Evolutionary conservation across 2,329 filamentous ascomycete genomes (phyloP), one percentile per base, ranked within the genome.

Genomic region (Aspergillus luchuensis): DNA sequence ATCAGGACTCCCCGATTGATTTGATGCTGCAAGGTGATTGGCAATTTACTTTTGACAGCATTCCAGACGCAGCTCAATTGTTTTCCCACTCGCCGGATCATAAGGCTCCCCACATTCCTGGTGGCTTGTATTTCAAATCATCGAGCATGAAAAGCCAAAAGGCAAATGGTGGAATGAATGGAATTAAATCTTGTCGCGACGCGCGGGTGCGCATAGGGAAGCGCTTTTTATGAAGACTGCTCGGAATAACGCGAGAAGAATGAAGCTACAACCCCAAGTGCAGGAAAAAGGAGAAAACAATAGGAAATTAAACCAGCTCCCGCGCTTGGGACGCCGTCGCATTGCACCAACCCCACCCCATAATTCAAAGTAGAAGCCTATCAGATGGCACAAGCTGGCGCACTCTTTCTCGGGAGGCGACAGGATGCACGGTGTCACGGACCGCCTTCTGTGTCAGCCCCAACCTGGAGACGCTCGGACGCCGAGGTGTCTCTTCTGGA

Each of bases 341-440:
- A 25, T 41, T 23, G 23, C 28, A 33, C 38, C 36, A 30, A 28
- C 33, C 52, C 52, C n/a, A 28, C 52, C 23, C 25, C 52, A 21
- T 19, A 38, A 8, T 38, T 33, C 33, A 7, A 23, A 28, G 23
- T 17, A 8, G 23, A 23, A 19, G 21, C 61, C 58, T 63, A 66
- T 67, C 65, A 65, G 58, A 56, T 63, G 57, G 51, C 39, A 21
- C 45, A 54, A 49, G 43, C 30, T 33, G 36, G 54, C 48, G 56
- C 55, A 57, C 56, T 58, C 43, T 36, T 45, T 51, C 55, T 64
- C 66, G 65, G 66, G 61, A 69, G 57, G 61, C 63, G 61, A 67
- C 67, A 66, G 66, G 61, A 61, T 65, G 66, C 66, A 67, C 50
- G 57, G 66, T 66, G 65, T 67, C 67, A 69, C 66, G 67, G 67